Conservation (phyloP, 768 basidiomycete species). For the Lanmaoa rubissima region DNA sequence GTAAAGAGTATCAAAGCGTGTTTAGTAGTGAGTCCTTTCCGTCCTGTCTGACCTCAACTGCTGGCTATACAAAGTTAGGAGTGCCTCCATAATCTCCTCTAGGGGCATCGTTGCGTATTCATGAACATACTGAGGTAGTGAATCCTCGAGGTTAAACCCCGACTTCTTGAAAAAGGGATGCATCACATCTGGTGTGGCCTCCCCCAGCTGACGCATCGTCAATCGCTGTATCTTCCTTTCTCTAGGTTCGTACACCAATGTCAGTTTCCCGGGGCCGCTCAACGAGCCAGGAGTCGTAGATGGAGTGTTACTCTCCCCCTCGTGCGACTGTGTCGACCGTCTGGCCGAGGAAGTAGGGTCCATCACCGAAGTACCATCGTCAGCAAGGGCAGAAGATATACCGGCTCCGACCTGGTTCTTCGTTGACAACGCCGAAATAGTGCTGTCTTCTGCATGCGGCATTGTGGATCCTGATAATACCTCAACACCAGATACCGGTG, state of each 20-base stretch:
- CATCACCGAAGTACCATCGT: slow-evolving; percentile 7
- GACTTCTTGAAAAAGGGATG: slow-evolving; percentile 84
- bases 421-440: not conserved
- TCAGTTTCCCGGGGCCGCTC: slow-evolving; percentile 14
- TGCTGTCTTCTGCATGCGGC: slow-evolving; percentile 9
- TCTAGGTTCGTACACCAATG: slow-evolving; percentile 53
- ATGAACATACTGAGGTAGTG: slow-evolving; percentile 82
- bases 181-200: slow-evolving; percentile 88
- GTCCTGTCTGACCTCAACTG: slow-evolving; percentile 48
- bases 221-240: slow-evolving; percentile 71
- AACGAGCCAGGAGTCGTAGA: not conserved
- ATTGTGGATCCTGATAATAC: not conserved
- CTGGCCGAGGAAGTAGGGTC: slow-evolving; percentile 6
- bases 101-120: slow-evolving; percentile 83
- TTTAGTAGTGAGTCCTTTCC: slow-evolving; percentile 14
- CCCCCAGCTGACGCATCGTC: slow-evolving; percentile 81
- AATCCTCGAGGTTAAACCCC: slow-evolving; percentile 80
- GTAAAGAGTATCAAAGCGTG: not conserved
- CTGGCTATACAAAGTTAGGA: slow-evolving; percentile 73
- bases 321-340: slow-evolving; percentile 19
- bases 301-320: slow-evolving; percentile 5
- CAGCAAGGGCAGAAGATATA: not conserved
- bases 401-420: slow-evolving; percentile 11
- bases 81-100: slow-evolving; percentile 80
- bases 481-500: slow-evolving; percentile 13